Conservation (phyloP, 2,329 filamentous ascomycete species). For the Tympanopsis confertula region DNA sequence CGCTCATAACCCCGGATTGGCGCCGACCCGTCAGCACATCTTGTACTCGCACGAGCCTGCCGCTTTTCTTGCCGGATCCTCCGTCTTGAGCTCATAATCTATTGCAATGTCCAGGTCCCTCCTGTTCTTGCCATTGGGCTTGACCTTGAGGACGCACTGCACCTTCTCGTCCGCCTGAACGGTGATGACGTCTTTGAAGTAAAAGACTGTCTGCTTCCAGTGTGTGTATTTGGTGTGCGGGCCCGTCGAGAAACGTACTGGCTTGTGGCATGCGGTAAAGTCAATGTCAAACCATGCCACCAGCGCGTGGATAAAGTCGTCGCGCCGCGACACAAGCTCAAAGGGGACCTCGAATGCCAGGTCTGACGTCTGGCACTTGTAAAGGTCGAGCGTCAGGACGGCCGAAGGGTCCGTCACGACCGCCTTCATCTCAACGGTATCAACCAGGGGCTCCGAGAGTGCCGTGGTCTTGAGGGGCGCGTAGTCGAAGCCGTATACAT, state of each 20-base stretch:
- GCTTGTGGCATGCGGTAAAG: conserved; percentile 96
- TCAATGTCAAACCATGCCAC: conserved; percentile 99
- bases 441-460: conserved; percentile 88
- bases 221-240: conserved; percentile 98
- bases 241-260: conserved; percentile 89
- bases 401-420: conserved; percentile 83
- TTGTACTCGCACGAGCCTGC: conserved; percentile 70
- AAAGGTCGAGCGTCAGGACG: conserved; percentile 82
- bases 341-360: conserved; percentile 76
- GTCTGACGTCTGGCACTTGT: conserved; percentile 75
- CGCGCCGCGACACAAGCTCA: conserved; percentile 64
- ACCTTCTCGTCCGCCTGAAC: conserved; percentile 80
- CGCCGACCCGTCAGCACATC: too few species aligned
- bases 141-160: conserved; percentile 62
- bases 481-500: conserved; percentile 97
- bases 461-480: conserved; percentile 85
- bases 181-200: conserved; percentile 83
- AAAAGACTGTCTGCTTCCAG: conserved; percentile 99
- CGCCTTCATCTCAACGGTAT: conserved; percentile 94
- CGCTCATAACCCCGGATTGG: too few species aligned
- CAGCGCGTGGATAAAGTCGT: conserved; percentile 90
- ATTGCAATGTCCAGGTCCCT: conserved; percentile 88
- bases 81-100: conserved; percentile 67
- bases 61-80: conserved; percentile 58
- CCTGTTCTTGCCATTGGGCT: conserved; percentile 86